These are phyloP conservation scores for Saccharum officinarum DNA, from an alignment of 176 grass and related monocot genomes.

Conservation along the genomic window DNA sequence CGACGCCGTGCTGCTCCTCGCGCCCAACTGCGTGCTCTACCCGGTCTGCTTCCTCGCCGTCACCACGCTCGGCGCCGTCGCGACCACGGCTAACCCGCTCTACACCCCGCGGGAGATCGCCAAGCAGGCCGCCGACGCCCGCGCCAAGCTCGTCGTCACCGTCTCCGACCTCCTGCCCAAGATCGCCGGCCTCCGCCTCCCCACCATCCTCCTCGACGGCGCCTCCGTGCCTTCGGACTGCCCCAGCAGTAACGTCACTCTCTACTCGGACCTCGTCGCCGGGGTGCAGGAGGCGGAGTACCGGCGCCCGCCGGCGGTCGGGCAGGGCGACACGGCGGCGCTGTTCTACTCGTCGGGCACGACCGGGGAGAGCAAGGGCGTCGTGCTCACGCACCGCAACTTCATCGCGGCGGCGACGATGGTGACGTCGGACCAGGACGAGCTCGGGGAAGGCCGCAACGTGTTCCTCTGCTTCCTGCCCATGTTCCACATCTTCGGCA, in stretches of 20 bases:
- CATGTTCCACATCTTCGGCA: constrained; percentile 94
- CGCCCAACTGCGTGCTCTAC: constrained; percentile 81
- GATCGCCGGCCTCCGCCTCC: constrained; percentile 50
- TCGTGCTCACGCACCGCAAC: constrained; percentile 83
- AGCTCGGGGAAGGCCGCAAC: constrained; percentile 49
- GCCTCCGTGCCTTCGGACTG: background rate
- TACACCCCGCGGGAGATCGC: constrained; percentile 72
- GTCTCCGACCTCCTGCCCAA: constrained; percentile 54
- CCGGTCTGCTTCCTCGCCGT: constrained; percentile 74
- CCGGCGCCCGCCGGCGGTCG: constrained; percentile 36
- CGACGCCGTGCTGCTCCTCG: constrained; percentile 70
- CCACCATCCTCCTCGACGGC: constrained; percentile 58
- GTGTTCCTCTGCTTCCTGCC: constrained; percentile 93
- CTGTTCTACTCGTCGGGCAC: constrained; percentile 94
- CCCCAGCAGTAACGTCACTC: constrained; percentile 12
- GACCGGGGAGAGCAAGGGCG: constrained; percentile 89
- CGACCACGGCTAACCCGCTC: constrained; percentile 78
- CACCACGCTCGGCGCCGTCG: constrained; percentile 63
- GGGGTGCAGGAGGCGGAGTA: constrained; percentile 34
- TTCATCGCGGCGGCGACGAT: constrained; percentile 60
- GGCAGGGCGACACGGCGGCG: constrained; percentile 66
- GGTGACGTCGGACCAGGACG: constrained; percentile 73
- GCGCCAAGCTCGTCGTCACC: constrained; percentile 59
- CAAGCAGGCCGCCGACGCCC: constrained; percentile 69
- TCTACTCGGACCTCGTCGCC: constrained; percentile 63